Percentiles rank a stretch among this genome's conserved stretches.
These are phyloP conservation scores for Monascus purpureus DNA, from an alignment of 495 filamentous ascomycete species.

Conservation along the genomic window DNA sequence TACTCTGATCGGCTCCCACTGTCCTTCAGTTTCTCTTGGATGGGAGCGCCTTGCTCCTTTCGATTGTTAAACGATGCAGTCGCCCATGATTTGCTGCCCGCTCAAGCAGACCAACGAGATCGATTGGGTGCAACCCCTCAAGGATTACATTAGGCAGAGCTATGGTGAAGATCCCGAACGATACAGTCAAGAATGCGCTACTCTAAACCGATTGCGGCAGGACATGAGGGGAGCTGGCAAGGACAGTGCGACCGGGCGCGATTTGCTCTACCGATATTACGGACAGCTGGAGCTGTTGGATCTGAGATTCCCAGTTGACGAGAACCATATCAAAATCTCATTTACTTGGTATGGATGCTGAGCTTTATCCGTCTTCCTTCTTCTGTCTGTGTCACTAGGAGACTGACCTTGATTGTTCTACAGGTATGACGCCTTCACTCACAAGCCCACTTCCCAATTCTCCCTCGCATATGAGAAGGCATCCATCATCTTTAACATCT, in stretches of 20 bases:
- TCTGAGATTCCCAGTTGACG: conserved; percentile 89
- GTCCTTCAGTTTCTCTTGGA: too few species aligned
- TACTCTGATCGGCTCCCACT: too few species aligned
- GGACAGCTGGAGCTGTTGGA: conserved; percentile 92
- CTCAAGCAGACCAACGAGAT: conserved; percentile 98
- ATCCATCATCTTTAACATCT: conserved; percentile 99
- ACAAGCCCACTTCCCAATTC: conserved; percentile 89
- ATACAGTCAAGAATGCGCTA: conserved; percentile 87
- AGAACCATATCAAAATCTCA: conserved; percentile 96
- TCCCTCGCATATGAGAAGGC: conserved; percentile 97
- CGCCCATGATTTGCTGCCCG: conserved; percentile 85
- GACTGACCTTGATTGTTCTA: conserved; percentile 4
- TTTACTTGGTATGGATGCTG: conserved; percentile 72
- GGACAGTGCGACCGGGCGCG: conserved; percentile 87
- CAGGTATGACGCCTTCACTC: conserved; percentile 99
- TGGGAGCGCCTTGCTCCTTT: conserved; percentile 17
- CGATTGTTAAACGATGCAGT: conserved; percentile 44
- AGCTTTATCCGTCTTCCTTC: neutral
- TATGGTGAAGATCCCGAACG: conserved; percentile 95
- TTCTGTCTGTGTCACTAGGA: neutral
- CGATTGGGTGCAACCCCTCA: conserved; percentile 91
- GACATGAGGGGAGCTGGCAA: conserved; percentile 97
- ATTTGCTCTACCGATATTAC: conserved; percentile 93
- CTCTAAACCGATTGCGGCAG: conserved; percentile 91
- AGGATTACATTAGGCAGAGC: conserved; percentile 80